These are phyloP conservation scores for Eucommia ulmoides DNA, from an alignment of 257 asterid species.

Conservation along the genomic window DNA sequence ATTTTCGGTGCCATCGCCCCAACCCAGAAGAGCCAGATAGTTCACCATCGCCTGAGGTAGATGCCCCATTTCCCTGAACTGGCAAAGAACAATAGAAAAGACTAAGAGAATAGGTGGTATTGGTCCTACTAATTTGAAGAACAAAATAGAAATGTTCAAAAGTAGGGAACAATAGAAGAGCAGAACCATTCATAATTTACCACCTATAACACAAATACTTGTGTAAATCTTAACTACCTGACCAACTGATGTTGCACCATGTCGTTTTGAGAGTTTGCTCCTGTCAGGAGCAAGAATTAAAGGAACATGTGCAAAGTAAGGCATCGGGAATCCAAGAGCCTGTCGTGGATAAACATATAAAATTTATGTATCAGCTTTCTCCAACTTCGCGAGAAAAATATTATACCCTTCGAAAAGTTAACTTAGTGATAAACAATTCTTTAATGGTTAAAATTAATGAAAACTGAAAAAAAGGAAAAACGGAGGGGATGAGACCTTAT, in stretches of 20 bases:
- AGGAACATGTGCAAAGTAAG: constrained; percentile 89
- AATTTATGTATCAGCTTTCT: constrained; percentile 20
- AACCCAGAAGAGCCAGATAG: constrained; percentile 88
- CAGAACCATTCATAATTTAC: background rate
- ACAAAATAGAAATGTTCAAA: background rate
- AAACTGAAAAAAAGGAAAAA: no score
- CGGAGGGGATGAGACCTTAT: no score
- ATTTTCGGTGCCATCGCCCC: constrained; percentile 98
- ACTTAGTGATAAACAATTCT: no score
- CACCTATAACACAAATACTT: background rate
- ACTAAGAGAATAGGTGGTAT: background rate
- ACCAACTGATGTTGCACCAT: constrained; percentile 97
- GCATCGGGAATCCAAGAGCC: constrained; percentile 88
- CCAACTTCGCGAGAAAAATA: constrained; percentile 10
- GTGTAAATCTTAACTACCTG: constrained; percentile 43
- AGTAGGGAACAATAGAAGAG: background rate
- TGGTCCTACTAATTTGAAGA: background rate
- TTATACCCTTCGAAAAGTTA: background rate
- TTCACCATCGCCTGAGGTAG: constrained; percentile 85
- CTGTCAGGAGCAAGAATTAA: constrained; percentile 91
- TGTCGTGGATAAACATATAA: constrained; percentile 15
- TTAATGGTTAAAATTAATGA: no score
- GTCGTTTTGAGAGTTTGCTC: constrained; percentile 95
- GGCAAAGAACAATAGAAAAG: constrained; percentile 7
- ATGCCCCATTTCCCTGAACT: constrained; percentile 92